Conservation (phyloP, 192 early-diverging fungal genomes). For the Umbelopsis sp. region DNA sequence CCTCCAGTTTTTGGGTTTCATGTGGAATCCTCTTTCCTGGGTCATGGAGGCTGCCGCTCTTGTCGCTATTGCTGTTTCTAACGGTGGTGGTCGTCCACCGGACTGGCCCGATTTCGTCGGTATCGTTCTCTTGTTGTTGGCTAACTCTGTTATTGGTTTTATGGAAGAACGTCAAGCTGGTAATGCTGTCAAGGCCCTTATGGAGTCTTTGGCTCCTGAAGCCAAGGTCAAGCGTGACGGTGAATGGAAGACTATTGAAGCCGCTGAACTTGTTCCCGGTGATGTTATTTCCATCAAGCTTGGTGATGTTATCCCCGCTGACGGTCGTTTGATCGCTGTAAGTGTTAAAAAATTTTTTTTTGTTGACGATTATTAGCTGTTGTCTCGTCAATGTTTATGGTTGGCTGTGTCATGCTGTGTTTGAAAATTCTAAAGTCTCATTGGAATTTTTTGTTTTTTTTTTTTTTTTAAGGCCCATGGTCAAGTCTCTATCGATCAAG, state of each 20-base stretch:
- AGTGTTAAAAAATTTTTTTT: slow-evolving; percentile 27
- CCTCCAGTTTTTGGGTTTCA: slow-evolving; percentile 84
- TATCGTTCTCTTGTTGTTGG: slow-evolving; percentile 77
- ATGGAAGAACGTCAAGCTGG: slow-evolving; percentile 90
- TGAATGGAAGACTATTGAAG: slow-evolving; percentile 75
- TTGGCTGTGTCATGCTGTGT: not conserved
- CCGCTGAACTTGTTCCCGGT: slow-evolving; percentile 81
- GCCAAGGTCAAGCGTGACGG: slow-evolving; percentile 88
- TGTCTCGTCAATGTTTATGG: not conserved
- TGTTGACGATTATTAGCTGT: not conserved
- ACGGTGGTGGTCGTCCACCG: slow-evolving; percentile 65
- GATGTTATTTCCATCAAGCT: slow-evolving; percentile 86
- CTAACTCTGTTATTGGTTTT: slow-evolving; percentile 87
- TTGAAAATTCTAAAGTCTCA: not conserved
- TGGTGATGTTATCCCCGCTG: slow-evolving; percentile 90
- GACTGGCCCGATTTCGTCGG: slow-evolving; percentile 89
- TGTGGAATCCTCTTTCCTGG: slow-evolving; percentile 82
- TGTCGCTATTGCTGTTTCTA: slow-evolving; percentile 76
- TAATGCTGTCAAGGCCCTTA: slow-evolving; percentile 90
- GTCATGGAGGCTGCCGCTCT: slow-evolving; percentile 89
- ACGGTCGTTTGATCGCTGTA: slow-evolving; percentile 76
- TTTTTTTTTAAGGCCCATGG: slow-evolving; percentile 31
- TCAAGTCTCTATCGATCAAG: slow-evolving; percentile 70
- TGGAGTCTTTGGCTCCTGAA: slow-evolving; percentile 89
- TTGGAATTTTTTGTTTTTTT: not conserved